These are phyloP conservation scores for Sporothrix globosa DNA, from an alignment of 2,329 filamentous ascomycete species.

Conservation along the genomic window DNA sequence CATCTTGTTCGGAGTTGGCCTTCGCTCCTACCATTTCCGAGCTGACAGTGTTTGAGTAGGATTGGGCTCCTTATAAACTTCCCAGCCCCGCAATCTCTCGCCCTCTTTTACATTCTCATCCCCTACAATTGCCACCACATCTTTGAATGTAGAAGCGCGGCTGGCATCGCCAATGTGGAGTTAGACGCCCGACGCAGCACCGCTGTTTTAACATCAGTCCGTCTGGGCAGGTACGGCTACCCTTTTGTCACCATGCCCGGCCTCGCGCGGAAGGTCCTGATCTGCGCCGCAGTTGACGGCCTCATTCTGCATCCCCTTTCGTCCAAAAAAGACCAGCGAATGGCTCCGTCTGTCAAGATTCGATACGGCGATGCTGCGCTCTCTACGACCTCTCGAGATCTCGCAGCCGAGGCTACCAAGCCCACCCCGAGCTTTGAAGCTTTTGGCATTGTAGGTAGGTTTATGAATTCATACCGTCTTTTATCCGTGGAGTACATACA, in stretches of 20 bases:
- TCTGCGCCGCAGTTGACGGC: conserved; percentile 81
- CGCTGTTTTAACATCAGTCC: conserved; percentile 28
- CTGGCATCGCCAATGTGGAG: conserved; percentile 22
- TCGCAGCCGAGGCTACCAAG: conserved; percentile 49
- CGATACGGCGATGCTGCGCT: conserved; percentile 66
- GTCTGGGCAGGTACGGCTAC: conserved; percentile 4
- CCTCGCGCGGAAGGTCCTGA: conserved; percentile 76
- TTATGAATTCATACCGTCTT: no score
- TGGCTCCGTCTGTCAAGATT: conserved; percentile 63
- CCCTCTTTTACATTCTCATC: background rate
- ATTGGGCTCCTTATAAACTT: background rate
- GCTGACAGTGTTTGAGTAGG: background rate
- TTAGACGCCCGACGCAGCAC: conserved; percentile 2
- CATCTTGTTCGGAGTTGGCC: background rate
- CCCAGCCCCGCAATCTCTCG: background rate
- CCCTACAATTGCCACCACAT: background rate
- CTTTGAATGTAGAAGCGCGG: background rate
- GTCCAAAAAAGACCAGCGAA: conserved; percentile 62
- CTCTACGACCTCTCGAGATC: conserved; percentile 51
- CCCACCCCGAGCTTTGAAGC: conserved; percentile 60
- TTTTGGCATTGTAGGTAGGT: conserved; percentile 61
- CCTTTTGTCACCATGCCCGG: conserved; percentile 63
- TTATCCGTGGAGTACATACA: background rate
- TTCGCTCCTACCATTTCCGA: conserved; percentile 7
- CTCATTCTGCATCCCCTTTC: conserved; percentile 76